Percentiles rank a stretch among this genome's conserved stretches.
These are phyloP conservation scores for Mortierella hygrophila DNA, from an alignment of 192 early-diverging fungal genomes.

Conservation along the genomic window DNA sequence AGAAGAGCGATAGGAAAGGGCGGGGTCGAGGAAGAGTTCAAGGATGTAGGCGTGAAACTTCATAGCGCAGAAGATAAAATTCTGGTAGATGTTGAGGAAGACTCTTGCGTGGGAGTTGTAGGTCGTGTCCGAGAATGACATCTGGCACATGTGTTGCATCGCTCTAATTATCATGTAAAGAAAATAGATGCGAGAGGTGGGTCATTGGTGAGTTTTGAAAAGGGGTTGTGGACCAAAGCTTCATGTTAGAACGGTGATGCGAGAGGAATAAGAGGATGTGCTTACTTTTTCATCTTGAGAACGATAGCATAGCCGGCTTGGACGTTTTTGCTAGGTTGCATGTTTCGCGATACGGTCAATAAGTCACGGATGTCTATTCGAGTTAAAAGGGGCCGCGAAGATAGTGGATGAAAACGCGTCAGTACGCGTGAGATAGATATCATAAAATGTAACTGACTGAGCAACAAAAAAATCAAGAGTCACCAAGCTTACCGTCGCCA, in stretches of 20 bases:
- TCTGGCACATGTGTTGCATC: constrained; percentile 72
- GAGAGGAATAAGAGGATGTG: not conserved
- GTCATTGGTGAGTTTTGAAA: not conserved
- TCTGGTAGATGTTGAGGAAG: constrained; percentile 85
- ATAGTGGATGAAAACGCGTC: not conserved
- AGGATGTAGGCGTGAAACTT: constrained; percentile 66
- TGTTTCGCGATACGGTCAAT: constrained; percentile 29
- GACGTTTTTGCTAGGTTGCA: constrained; percentile 24
- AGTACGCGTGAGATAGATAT: not conserved
- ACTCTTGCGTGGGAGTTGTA: constrained; percentile 73
- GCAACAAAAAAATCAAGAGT: not conserved
- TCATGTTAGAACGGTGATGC: not conserved
- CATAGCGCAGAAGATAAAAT: constrained; percentile 78
- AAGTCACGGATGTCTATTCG: constrained; percentile 33
- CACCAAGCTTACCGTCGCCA: constrained; percentile 29
- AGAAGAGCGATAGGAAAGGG: not conserved
- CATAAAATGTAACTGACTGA: not conserved
- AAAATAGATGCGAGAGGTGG: not conserved
- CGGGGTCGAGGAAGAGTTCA: constrained; percentile 35
- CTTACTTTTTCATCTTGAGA: constrained; percentile 50
- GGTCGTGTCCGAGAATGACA: constrained; percentile 72
- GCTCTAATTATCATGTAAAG: constrained; percentile 43
- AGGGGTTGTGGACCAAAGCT: not conserved
- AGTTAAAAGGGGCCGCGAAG: not conserved
- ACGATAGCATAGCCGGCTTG: constrained; percentile 10